Base-by-base conservation (phyloP, 345 rosid genomes). In the Corchorus capsularis region DNA sequence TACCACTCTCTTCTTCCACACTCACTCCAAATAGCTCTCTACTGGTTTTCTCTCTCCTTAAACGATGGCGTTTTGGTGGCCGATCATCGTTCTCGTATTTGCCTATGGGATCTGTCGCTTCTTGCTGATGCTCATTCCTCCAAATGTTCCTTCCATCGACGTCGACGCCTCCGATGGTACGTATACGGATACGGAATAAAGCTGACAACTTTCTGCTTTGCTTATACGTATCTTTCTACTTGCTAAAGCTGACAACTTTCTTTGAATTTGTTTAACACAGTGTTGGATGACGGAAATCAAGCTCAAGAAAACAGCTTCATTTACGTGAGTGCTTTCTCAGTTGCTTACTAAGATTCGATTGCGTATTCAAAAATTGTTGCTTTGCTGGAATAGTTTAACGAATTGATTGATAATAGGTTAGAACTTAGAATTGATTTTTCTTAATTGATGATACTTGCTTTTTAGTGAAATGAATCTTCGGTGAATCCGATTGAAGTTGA, bases 101-200 rank as follows among this genome's bases (percentile, higher is more conserved):
- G 99, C 99, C 60, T 96, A 91, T 85, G 95, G 87, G 88, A 89
- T 93, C 89, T 93, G 98, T 63, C 87, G 89, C 71, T 92, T 96
- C 86, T 85, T 93, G 59, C 74, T 93, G 45, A 89, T 92, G 90
- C 97, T 96, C 70, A 89, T 96, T 80, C 98, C 98, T 78, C 91
- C 89, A 41, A 93, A 88, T 75, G 97, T 96, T 77, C 97, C 97
- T 69, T 93, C 98, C 61, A 92, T 96, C 75, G 97, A 93, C 69
- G 97, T 96, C 72, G 99, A 96, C 75, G 82, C 96, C 76, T 96
- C 98, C 68, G 99, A 93, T 77, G 94, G 99, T 96, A 82, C 69
- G 27, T 66, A 19, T 59, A 32, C 32, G 20, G 45, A 50, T 50
- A 50, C 15, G 27, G 32, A 69, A 16, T 7, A 12, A 22, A 35